Base-by-base conservation (phyloP, 108 stramenopile species). In the Pseudonitzschia pungens region DNA sequence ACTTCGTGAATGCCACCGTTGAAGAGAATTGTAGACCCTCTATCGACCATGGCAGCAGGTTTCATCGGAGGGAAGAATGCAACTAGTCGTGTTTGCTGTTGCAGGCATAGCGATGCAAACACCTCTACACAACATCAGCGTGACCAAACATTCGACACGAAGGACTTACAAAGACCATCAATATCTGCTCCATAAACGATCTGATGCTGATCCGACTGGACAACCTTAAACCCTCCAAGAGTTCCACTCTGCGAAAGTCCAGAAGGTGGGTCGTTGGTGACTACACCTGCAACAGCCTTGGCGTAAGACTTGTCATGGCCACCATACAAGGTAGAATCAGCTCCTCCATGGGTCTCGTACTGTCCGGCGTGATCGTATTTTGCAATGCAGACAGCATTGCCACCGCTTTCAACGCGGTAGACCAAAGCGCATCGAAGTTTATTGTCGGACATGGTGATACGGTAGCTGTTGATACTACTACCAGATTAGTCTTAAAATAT, bases 151-250 rank as follows among this genome's bases (percentile, higher is more conserved):
- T 36, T 36, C 36, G 36, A 36, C 2, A 36, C 36, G 36, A 36
- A 36, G 36, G 36, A 94, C 93, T 89, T 84, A 94, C 94, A 91
- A 64, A 95, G 68, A 48, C 90, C 94, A 74, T 89, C 89, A 51
- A 79, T 77, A 80, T 95, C 94, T 5, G 88, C 86, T 53, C 94
- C 94, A 60, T 92, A 95, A 64, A 90, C 81, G 16, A 95, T 87
- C 79, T 95, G 94, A 69, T 95, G 94, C 59, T 85, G 80, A 79
- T 95, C 94, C 40, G 83, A 84, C 77, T 91, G 89, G 21, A 90
- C 88, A 18, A 95, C 90, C 87, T 95, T 95, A 80, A 95, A 95
- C 28, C 94, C 93, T 41, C 94, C 94, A 53, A 95, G 80, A 8
- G 83, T 80, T 7, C 78, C 81, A 64, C 75, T 79, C 51, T 87